Base-by-base conservation (phyloP, 2,329 filamentous ascomycete genomes). In the Harringtonia lauricola region DNA sequence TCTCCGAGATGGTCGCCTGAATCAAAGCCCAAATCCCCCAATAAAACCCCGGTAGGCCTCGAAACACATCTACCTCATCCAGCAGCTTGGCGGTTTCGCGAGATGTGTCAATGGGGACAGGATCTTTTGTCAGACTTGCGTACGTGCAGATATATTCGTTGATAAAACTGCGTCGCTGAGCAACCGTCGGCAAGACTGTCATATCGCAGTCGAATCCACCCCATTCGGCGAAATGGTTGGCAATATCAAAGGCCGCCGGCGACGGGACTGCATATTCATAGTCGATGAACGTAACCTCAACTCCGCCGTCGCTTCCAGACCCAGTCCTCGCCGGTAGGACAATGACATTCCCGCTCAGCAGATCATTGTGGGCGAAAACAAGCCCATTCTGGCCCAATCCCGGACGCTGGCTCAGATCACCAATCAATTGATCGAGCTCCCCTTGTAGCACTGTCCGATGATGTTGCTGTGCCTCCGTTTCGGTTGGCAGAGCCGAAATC, bases 151-250 rank as follows among this genome's bases (percentile, higher is more conserved):
- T 74, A 58, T 98, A 98, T 58, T 90, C 83, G 50, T 73, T 69
- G 47, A 96, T 75, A 63, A 98, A 98, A 43, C 81, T 77, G 36
- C 78, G 75, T 24, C 92, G 82, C 54, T 90, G 79, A 18, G 79
- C 68, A 49, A 74, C 75, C 1, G 86, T 92, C 6, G 92, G 92
- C 45, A 96, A 73, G 52, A 83, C 81, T 55, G 67, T 77, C 66
- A 85, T 89, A 63, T 96, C 88, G 69, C 92, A 98, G 55, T 94
- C 87, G 57, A 95, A 95, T 45, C 92, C 92, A 47, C 83, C 89
- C 90, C 92, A 98, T 66, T 98, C 92, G 39, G 92, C 88, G 59
- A 98, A 95, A 69, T 98, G 92, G 66, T 98, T 98, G 41, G 90
- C 83, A 54, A 98, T 81, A 61, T 98, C 92, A 64, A 98, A 98